Evolutionary conservation across 768 basidiomycete species (phyloP).

Genomic region (Macrocybe gigantea): DNA sequence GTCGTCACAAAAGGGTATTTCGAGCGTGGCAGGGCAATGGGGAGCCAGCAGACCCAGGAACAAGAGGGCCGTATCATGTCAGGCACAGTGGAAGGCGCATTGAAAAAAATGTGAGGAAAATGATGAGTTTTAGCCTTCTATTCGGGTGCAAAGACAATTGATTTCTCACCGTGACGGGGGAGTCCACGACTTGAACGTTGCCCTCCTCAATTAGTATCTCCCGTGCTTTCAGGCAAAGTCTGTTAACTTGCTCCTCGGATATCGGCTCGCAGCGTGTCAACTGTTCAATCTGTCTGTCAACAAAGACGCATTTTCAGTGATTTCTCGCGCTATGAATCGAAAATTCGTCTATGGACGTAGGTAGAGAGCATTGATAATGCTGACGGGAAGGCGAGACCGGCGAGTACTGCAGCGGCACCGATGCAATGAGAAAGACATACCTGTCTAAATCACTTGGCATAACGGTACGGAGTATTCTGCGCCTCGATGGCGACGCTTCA

Average conservation of each 20-base stretch:
- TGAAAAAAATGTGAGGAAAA: neutral
- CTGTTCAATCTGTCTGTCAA: conserved; percentile 85
- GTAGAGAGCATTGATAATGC: neutral
- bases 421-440: conserved; percentile 3
- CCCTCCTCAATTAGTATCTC: conserved; percentile 98
- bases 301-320: neutral
- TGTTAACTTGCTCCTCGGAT: conserved; percentile 92
- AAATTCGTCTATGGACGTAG: neutral
- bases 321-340: neutral
- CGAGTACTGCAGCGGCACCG: neutral
- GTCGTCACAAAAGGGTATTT: too few species aligned
- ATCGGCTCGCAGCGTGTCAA: conserved; percentile 92
- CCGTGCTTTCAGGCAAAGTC: conserved; percentile 90
- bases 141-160: neutral
- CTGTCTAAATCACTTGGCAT: conserved; percentile 22
- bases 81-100: conserved; percentile 7
- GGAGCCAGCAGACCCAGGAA: neutral
- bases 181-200: conserved; percentile 71
- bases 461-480: neutral
- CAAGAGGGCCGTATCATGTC: neutral
- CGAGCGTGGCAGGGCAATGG: neutral
- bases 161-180: conserved; percentile 1
- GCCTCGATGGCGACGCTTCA: too few species aligned
- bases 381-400: neutral
- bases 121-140: neutral